Base-by-base conservation (phyloP, 2,329 filamentous ascomycete species). In the Hypoxylon sp. region DNA sequence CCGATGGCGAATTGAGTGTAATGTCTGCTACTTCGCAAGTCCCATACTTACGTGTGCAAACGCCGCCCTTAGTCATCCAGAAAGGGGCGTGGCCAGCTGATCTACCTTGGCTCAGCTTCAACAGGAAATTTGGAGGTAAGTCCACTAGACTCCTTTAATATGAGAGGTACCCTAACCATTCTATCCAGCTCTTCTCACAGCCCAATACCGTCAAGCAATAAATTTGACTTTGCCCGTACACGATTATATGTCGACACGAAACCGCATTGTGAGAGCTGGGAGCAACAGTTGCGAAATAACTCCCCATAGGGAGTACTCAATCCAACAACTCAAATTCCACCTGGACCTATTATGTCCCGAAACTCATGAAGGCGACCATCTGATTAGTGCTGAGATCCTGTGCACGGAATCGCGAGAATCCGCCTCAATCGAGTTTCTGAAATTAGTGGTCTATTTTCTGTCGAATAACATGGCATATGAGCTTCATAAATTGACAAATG, bases 91-190 rank as follows among this genome's bases (percentile, higher is more conserved):
- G 49, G 49, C 49, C 49, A 6, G 30, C 3, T 14, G 11, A 3
- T 21, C 19, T 52, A 23, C 49, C 49, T n/a, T 52, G 28, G n/a
- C 32, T 52, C n/a, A 34, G 2, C 7, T 51, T 51, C n/a, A 21
- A 19, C 30, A 36, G 17, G 17, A 19, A 38, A 36, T 52, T 52
- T n/a, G 49, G 11, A 17, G 19, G 32, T 19, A 52, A 32, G 5
- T n/a, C 21, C 6, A 23, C 13, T 14, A 38, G 13, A 3, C 2
- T 21, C 17, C n/a, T 21, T 49, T n/a, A 5, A 28, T 10, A 38
- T 36, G 19, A 17, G 28, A 34, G 11, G 17, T n/a, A 21, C 5
- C 36, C 49, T 52, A 52, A 52, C 3, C 13, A 10, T 6, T 13
- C 5, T 25, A 13, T n/a, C 6, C 5, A 52, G 49, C 17, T 4